These are phyloP conservation scores for Forsythia suspensa DNA, from an alignment of 257 asterid genomes.

Conservation along the genomic window DNA sequence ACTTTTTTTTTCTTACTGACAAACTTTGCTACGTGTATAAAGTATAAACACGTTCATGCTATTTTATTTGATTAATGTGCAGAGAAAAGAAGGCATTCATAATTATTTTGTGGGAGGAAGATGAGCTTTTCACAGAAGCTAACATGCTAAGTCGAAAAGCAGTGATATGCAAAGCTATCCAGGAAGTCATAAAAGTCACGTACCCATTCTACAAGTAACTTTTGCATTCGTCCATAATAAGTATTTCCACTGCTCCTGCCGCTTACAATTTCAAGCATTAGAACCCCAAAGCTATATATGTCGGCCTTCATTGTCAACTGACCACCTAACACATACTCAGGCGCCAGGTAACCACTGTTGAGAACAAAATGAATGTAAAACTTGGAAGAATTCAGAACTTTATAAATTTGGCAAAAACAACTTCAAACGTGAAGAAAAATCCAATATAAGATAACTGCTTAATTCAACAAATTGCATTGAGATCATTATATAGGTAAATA, in stretches of 20 bases:
- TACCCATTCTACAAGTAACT: conserved; percentile 82
- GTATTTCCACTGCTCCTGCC: conserved; percentile 67
- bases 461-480: conserved; percentile 1
- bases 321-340: conserved; percentile 93
- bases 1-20: background rate
- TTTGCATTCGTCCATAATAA: conserved; percentile 54
- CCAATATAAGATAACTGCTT: background rate
- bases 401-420: background rate
- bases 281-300: conserved; percentile 83
- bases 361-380: conserved; percentile 24
- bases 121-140: background rate
- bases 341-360: conserved; percentile 94
- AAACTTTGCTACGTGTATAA: background rate
- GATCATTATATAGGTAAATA: background rate
- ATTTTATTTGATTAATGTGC: background rate
- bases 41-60: background rate
- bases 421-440: background rate
- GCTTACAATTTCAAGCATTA: conserved; percentile 74
- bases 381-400: conserved; percentile 17
- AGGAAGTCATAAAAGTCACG: conserved; percentile 30
- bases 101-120: background rate
- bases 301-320: conserved; percentile 91
- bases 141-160: background rate
- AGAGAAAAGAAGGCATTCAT: background rate
- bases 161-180: conserved; percentile 8